Base-by-base conservation (phyloP, 371 early-diverging fungal species). In the Haplosporangium sp. region DNA sequence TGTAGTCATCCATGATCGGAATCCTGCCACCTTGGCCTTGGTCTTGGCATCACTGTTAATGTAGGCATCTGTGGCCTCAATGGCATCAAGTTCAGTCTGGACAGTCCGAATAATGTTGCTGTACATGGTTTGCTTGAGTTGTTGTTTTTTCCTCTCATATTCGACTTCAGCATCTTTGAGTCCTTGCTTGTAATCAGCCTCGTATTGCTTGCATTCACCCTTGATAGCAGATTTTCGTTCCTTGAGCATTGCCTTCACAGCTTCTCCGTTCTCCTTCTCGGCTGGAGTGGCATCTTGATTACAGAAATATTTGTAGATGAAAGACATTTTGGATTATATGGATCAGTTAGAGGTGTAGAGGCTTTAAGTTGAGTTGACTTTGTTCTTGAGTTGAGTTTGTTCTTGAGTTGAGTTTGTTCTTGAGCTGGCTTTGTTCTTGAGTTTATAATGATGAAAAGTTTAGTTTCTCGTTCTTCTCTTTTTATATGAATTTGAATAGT, bases 231-330 rank as follows among this genome's bases (percentile, higher is more conserved):
- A 6, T 61, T 68, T 77, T 44, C 50, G 72, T 9, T 64, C 63
- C 45, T 77, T 68, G 65, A 77, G 52, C 19, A 77, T 63, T 42
- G 56, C 65, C 63, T 72, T 77, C 62, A 77, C 45, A 1, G 68
- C 65, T 10, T 69, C 72, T 0, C 65, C 65, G 35, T 72, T 77
- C 62, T 77, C 69, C 35, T 48, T 55, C 34, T 77, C 77, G 3
- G 63, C 39, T 20, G 74, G 60, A 0, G 64, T 59, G 37, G 63
- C 56, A 34, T 52, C 42, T 19, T 58, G 39, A 57, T 50, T 56
- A 65, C 34, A 19, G 44, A 74, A 74, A 61, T 63, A 42, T 20
- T 74, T 74, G 64, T 52, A 60, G 55, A 74, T 64, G 69, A 74
- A 11, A 8, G 8, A 13, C 13, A 8, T 44, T 44, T 8, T 44